phyloP scores from a whole-genome alignment of 1,284 basidiomycete genomes.

The Cutaneotrichosporon dermatis region DNA sequence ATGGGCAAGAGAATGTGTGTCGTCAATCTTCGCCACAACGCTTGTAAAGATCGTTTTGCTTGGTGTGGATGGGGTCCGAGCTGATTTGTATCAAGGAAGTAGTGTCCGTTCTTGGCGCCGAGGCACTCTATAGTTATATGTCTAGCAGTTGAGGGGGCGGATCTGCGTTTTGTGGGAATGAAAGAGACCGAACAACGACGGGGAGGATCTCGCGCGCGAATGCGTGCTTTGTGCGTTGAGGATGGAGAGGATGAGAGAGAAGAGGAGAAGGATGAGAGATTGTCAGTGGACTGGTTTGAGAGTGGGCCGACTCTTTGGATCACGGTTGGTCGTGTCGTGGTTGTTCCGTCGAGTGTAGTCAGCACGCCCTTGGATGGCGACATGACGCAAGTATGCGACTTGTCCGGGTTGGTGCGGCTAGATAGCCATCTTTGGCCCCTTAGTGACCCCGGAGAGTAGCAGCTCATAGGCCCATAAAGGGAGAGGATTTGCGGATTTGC shows the following conservation, averaged over 20 bases:
- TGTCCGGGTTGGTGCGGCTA: not conserved
- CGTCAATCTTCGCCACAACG: not conserved
- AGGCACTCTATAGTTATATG: slow-evolving; percentile 1
- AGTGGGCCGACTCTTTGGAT: no score
- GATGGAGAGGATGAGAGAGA: no score
- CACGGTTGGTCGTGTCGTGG: not conserved
- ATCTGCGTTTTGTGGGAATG: not conserved
- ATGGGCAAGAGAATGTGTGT: not conserved
- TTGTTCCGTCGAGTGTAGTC: not conserved
- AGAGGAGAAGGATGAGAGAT: not conserved
- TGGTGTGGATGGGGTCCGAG: not conserved
- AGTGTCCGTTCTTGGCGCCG: not conserved
- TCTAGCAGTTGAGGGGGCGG: not conserved
- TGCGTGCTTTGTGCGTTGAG: no score
- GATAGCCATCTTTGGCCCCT: no score
- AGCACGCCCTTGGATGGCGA: slow-evolving; percentile 2
- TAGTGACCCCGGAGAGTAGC: no score
- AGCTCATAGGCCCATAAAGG: no score
- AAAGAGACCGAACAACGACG: not conserved
- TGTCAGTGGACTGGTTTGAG: not conserved
- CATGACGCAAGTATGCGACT: slow-evolving; percentile 4
- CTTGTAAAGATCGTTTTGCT: not conserved
- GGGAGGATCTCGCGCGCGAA: not conserved
- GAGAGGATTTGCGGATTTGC: no score
- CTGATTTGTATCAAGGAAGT: not conserved